Base-by-base conservation (phyloP, 305 asterid species). In the Fraxinus greggii region DNA sequence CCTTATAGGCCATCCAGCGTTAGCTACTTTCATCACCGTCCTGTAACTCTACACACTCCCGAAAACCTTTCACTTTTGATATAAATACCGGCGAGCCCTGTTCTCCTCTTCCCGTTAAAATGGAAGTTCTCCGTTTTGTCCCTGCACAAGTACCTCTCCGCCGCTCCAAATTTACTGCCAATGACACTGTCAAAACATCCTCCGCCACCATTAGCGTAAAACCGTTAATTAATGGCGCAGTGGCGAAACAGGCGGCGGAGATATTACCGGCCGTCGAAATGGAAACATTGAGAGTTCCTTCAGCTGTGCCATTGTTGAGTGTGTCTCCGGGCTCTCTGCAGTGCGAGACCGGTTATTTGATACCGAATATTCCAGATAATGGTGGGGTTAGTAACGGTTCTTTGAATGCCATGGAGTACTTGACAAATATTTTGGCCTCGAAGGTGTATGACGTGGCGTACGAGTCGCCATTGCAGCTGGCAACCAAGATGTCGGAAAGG, bases 361-460 rank as follows among this genome's bases (percentile, higher is more conserved):
- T 93, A 1, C 92, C 84, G 70, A 92, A 92, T 83, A 56, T 72
- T 59, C 74, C 28, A 67, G 88, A 72, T 19, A 13, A 40, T 45
- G 88, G 78, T 24, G 81, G 26, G 45, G 82, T n/a, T 23, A 65
- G 77, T 26, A 72, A 70, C 9, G 89, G 88, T 3, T n/a, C 83
- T 1, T 76, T 89, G 92, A 78, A 51, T 32, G 92, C 90, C 3
- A 91, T 92, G 89, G 95, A 92, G 48, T 95, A 95, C 83, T 86
- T 95, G 88, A 93, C 95, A n/a, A 91, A 90, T 78, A 93, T 95
- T 36, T 86, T 95, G 87, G 78, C 90, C 78, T 90, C 98, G 23
- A 92, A 92, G 89, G 98, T 95, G 86, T 95, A 93, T 81, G 98
- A 93, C 78, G 94, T 93, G 87, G 97, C 97, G 75, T 63, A 85